Evolutionary conservation across 2,329 filamentous ascomycete genomes (phyloP), one percentile per base, ranked within the genome.

Genomic region (Curvularia verruculosa): DNA sequence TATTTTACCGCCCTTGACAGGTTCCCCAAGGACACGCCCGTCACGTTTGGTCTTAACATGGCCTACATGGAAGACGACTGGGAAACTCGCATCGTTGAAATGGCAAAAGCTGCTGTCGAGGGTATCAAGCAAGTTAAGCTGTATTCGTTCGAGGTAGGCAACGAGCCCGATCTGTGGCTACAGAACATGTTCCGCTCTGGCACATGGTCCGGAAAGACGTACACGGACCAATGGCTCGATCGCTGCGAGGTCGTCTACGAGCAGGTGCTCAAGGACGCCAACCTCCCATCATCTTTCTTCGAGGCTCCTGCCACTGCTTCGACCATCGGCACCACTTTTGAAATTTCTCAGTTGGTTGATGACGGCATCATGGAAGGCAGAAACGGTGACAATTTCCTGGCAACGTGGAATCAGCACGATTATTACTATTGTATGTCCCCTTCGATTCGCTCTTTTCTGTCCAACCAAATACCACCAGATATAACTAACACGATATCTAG

Each of bases 381-480:
- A 21, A 76, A 79, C 36, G 75, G 74, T 43, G 70, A 73, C 29
- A 67, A 70, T 34, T 78, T 75, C 59, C 67, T 81, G 56, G 66
- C 77, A 15, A 73, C 71, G 26, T 83, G 81, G 81, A 83, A 83
- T 60, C 81, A 83, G 70, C 82, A 84, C 67, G 79, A 83, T 66
- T 84, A 83, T 70, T 82, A 80, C 65, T 83, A 83, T 63, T 83
- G 71, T 74, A 65, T 29, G 70, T 26, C 18, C 19, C 18, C 21
- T n/a, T n/a, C n/a, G n/a, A n/a, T n/a, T n/a, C n/a, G n/a, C 23
- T 13, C 18, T 5, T 10, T 26, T 36, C 31, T 36, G 5, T n/a
- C 31, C 31, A 36, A 36, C 1, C 31, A n/a, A 36, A 36, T 7
- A n/a, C 43, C n/a, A 23, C 15, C 39, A 18, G n/a, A 29, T 5